phyloP scores from a whole-genome alignment of 2,329 filamentous ascomycete species.

The Metarhizium robertsii region DNA sequence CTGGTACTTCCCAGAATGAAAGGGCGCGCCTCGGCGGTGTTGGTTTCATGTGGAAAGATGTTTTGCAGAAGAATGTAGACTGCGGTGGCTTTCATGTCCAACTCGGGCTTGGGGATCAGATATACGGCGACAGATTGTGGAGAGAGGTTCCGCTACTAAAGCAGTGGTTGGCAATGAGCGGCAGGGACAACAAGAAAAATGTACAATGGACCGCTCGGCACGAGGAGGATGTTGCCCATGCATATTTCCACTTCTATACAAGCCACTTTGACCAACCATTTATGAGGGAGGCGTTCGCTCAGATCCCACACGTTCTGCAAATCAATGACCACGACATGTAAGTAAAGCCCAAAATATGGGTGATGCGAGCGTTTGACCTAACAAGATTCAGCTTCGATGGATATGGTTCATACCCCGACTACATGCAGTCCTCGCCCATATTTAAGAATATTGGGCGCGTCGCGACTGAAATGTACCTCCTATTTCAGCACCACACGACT shows the following conservation, averaged over 20 bases:
- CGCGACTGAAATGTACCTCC: constrained; percentile 92
- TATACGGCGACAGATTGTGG: constrained; percentile 93
- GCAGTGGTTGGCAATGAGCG: constrained; percentile 90
- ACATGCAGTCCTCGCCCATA: constrained; percentile 96
- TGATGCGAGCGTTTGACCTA: background rate
- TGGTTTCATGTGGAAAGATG: constrained; percentile 98
- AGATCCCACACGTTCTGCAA: constrained; percentile 88
- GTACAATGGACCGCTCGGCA: constrained; percentile 88
- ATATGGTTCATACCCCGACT: constrained; percentile 92
- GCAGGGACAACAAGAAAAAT: constrained; percentile 86
- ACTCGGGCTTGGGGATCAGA: constrained; percentile 84
- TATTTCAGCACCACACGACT: constrained; percentile 97
- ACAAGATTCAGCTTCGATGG: constrained; percentile 67
- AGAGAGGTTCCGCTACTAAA: constrained; percentile 88
- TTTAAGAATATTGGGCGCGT: constrained; percentile 97
- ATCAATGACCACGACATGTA: constrained; percentile 98
- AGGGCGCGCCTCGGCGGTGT: constrained; percentile 77
- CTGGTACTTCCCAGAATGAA: constrained; percentile 79
- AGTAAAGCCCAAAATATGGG: constrained; percentile 32
- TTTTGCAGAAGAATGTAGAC: constrained; percentile 93
- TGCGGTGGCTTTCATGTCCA: constrained; percentile 94
- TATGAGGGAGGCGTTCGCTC: constrained; percentile 87
- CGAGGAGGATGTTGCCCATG: constrained; percentile 90
- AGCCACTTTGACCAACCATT: constrained; percentile 97
- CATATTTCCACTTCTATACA: constrained; percentile 98